These are phyloP conservation scores for Amauroascus niger DNA, from an alignment of 2,329 filamentous ascomycete genomes.

Conservation along the genomic window DNA sequence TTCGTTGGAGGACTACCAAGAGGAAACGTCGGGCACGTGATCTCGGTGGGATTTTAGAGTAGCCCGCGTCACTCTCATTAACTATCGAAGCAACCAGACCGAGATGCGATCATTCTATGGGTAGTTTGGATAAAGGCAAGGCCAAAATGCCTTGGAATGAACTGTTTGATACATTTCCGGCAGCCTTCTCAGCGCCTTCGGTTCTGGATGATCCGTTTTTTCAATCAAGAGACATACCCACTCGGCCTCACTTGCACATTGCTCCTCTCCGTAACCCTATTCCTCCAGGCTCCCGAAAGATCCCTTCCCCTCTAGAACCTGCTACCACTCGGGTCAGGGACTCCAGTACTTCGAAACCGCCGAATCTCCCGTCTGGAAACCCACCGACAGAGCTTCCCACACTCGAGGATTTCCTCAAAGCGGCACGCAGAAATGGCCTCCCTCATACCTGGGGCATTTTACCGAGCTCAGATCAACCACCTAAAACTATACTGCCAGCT, in stretches of 20 bases:
- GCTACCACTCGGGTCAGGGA: conserved; percentile 31
- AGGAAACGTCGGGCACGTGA: neutral
- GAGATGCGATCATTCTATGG: neutral
- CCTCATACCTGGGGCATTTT: conserved; percentile 26
- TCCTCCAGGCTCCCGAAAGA: conserved; percentile 33
- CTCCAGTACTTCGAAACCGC: conserved; percentile 23
- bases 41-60: neutral
- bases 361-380: conserved; percentile 21
- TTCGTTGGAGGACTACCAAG: no score
- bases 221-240: conserved; percentile 34
- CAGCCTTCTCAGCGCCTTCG: conserved; percentile 21
- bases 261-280: conserved; percentile 41
- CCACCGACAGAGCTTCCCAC: conserved; percentile 31
- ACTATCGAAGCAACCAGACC: neutral
- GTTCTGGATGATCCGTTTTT: conserved; percentile 34
- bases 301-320: conserved; percentile 40
- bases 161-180: conserved; percentile 12
- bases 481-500: conserved; percentile 36
- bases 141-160: conserved; percentile 10
- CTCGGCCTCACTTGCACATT: conserved; percentile 37
- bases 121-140: neutral
- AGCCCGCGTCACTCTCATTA: neutral
- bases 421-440: conserved; percentile 27
- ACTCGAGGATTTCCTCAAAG: conserved; percentile 30
- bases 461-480: conserved; percentile 30